Evolutionary conservation across 768 basidiomycete genomes (phyloP).

Genomic region (Termitomyces sp.): DNA sequence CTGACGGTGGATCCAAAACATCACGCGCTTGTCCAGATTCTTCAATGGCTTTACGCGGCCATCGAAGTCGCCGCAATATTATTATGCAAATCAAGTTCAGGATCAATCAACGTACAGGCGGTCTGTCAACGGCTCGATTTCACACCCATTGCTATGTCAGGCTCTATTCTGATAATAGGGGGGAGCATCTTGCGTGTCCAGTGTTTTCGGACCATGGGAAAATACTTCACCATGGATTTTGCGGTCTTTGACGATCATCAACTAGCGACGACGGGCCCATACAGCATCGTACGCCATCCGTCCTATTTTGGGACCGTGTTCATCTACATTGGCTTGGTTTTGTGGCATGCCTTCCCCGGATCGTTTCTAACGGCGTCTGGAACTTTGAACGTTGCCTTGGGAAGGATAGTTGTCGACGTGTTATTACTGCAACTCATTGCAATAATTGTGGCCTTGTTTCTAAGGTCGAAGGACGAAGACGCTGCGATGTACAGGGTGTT

Average conservation of each 20-base stretch:
- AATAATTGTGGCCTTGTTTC: constrained; percentile 8
- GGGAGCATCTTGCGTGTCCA: constrained; percentile 27
- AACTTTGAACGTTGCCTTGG: constrained; percentile 21
- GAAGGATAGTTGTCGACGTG: constrained; percentile 6
- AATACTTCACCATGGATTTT: constrained; percentile 34
- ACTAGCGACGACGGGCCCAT: constrained; percentile 25
- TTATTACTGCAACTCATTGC: constrained; percentile 8
- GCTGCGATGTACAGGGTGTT: constrained; percentile 19
- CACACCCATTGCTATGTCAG: constrained; percentile 23
- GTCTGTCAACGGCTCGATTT: background rate
- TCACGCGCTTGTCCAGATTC: background rate
- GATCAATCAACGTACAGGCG: constrained; percentile 4
- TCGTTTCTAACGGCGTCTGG: constrained; percentile 25
- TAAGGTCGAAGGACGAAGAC: constrained; percentile 22
- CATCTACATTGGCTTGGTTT: constrained; percentile 21
- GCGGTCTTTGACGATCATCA: constrained; percentile 19
- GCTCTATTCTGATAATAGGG: constrained; percentile 18
- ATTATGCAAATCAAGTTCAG: background rate
- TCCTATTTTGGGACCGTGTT: constrained; percentile 20
- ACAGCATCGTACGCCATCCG: constrained; percentile 27
- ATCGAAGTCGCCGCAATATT: background rate
- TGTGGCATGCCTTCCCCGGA: constrained; percentile 25
- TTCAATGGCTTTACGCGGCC: constrained; percentile 11
- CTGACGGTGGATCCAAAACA: background rate
- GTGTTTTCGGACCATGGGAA: constrained; percentile 29